Conservation (phyloP, 2,329 filamentous ascomycete species). For the Scopulariopsis brevicaulis region DNA sequence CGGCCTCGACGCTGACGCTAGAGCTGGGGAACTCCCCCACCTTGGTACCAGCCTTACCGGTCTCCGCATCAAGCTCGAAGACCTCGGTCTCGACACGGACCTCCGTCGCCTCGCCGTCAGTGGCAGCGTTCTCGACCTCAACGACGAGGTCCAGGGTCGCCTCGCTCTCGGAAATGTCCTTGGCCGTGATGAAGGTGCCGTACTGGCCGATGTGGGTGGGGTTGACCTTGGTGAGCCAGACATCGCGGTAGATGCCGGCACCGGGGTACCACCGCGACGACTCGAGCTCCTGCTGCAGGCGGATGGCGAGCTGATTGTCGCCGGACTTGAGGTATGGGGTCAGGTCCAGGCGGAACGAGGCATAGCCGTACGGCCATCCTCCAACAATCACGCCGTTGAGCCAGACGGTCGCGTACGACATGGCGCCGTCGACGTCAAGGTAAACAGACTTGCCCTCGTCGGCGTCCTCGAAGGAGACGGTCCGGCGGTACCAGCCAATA, state of each 20-base stretch:
- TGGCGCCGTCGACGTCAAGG: slow-evolving; percentile 37
- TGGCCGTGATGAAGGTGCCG: slow-evolving; percentile 36
- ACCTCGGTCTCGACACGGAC: slow-evolving; percentile 29
- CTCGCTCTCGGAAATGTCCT: slow-evolving; percentile 26
- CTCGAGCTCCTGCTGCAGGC: slow-evolving; percentile 34
- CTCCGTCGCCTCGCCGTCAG: slow-evolving; percentile 9
- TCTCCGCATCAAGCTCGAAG: slow-evolving; percentile 20
- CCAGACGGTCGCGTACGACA: slow-evolving; percentile 40
- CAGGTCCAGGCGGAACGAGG: slow-evolving; percentile 37
- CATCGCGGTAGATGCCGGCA: slow-evolving; percentile 39
- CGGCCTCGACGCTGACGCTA: slow-evolving; percentile 10
- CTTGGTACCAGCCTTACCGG: slow-evolving; percentile 13
- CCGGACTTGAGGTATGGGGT: slow-evolving; percentile 26
- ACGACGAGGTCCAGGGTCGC: slow-evolving; percentile 31
- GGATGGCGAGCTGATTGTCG: slow-evolving; percentile 32
- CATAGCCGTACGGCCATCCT: slow-evolving; percentile 39
- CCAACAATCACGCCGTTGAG: slow-evolving; percentile 36
- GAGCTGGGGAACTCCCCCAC: slow-evolving; percentile 21
- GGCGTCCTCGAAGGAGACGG: not conserved
- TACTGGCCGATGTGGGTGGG: slow-evolving; percentile 34
- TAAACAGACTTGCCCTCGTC: slow-evolving; percentile 26
- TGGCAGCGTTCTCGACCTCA: slow-evolving; percentile 30
- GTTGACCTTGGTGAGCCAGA: slow-evolving; percentile 38
- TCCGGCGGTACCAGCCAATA: slow-evolving; percentile 38
- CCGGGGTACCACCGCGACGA: slow-evolving; percentile 43